Base-by-base conservation (phyloP, 2,329 filamentous ascomycete genomes). In the Talaromyces sp. region DNA sequence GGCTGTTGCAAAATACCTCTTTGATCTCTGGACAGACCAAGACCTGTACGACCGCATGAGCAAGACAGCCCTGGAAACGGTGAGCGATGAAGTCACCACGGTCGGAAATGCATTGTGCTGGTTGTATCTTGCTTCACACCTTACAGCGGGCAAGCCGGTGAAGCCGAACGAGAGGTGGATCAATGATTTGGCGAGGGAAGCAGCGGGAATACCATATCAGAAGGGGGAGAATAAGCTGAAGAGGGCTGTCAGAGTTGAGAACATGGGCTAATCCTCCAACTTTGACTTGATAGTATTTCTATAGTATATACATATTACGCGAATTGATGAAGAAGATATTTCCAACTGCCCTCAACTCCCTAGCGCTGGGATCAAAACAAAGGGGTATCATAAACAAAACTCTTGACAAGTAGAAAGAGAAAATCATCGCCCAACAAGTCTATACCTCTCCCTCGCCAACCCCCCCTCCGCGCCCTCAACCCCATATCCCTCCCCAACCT, bases 21-120 rank as follows among this genome's bases (percentile, higher is more conserved):
- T 88, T 68, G 77, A 88, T 1, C 81, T 94, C 2, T 91, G 89
- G 77, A 88, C 84, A 0, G 82, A 93, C 69, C 73, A 85, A 2
- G 82, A 85, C 19, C 81, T 91, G 22, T 90, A 92, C 75, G 76
- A 84, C 60, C 81, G 81, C 65, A 92, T 93, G 88, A 86, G 85
- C 69, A 69, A 83, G 8, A 89, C 85, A 68, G 91, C 90, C 0
- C 79, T 79, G 43, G 81, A 76, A 0, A 86, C 90, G 66, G 90
- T 95, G 14, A 92, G 88, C 66, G 91, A 95, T 72, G 91, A 95
- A 74, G 90, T 94, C 1, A 87, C 89, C 67, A 95, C 91, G 0
- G 90, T 93, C 0, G 91, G 91, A 0, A 93, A 93, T 74, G 88
- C 89, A 1, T 79, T 94, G 13, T 83, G 81, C 24, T 95, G 90